phyloP scores from a whole-genome alignment of 2,329 filamentous ascomycete species.

The Amesomyces nigricolor region DNA sequence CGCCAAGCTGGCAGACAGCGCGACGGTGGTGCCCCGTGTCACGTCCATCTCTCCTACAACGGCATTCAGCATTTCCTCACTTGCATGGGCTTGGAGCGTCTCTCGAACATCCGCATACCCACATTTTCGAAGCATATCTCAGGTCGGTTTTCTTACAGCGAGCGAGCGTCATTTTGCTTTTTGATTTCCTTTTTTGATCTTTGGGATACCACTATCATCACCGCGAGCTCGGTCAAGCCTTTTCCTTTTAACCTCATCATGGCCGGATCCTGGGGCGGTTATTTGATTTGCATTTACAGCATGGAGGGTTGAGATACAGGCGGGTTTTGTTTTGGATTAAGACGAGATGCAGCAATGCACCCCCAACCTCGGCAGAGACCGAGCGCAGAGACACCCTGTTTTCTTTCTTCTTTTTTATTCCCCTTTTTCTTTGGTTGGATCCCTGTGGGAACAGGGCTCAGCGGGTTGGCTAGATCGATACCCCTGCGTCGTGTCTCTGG shows the following conservation, averaged over 20 bases:
- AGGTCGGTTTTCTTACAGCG: slow-evolving; percentile 31
- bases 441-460: slow-evolving; percentile 32
- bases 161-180: slow-evolving; percentile 37
- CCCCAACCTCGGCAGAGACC: slow-evolving; percentile 26
- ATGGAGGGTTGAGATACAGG: slow-evolving; percentile 43
- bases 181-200: slow-evolving; percentile 35
- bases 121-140: slow-evolving; percentile 22
- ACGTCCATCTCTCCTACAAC: slow-evolving; percentile 24
- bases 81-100: slow-evolving; percentile 25
- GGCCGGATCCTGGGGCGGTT: slow-evolving; percentile 48
- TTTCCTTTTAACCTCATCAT: slow-evolving; percentile 45
- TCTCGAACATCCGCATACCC: slow-evolving; percentile 26
- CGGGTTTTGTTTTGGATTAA: slow-evolving; percentile 39
- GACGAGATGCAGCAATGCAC: slow-evolving; percentile 63
- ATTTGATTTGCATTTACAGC: slow-evolving; percentile 49
- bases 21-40: slow-evolving; percentile 26
- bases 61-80: slow-evolving; percentile 29
- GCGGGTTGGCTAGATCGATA: slow-evolving; percentile 39
- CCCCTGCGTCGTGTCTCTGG: slow-evolving; percentile 24
- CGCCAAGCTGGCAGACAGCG: slow-evolving; percentile 18
- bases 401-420: slow-evolving; percentile 27
- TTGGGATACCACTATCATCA: slow-evolving; percentile 39
- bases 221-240: slow-evolving; percentile 45
- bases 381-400: slow-evolving; percentile 21
- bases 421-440: slow-evolving; percentile 27